These are phyloP conservation scores for Ogataea degrootiae DNA, from an alignment of 805 yeast genomes.

Conservation along the genomic window DNA sequence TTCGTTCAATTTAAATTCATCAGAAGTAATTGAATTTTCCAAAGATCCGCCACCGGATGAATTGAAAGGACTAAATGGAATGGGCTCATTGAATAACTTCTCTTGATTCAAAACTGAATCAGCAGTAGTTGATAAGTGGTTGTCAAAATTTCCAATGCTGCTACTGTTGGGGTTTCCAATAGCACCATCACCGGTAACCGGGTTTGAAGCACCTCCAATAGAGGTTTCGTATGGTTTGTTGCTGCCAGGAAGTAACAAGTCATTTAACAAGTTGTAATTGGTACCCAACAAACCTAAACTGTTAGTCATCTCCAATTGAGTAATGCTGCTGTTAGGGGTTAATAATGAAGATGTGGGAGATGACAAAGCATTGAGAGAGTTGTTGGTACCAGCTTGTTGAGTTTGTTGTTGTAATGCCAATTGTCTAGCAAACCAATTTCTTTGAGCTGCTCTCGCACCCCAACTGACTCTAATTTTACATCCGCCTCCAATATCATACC, in stretches of 20 bases:
- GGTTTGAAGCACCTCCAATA: not conserved
- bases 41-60: conserved; percentile 13
- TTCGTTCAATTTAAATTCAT: conserved; percentile 41
- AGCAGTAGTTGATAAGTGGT: not conserved
- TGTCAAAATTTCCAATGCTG: not conserved
- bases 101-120: conserved; percentile 15
- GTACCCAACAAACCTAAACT: conserved; percentile 23
- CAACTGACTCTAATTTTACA: conserved; percentile 79
- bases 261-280: conserved; percentile 18
- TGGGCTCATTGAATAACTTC: conserved; percentile 20
- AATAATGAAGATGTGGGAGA: conserved; percentile 4
- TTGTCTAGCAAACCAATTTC: conserved; percentile 33
- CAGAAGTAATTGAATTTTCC: conserved; percentile 14
- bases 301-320: conserved; percentile 16
- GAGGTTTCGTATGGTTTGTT: not conserved
- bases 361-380: not conserved
- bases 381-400: conserved; percentile 2
- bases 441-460: conserved; percentile 62
- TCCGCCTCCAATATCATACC: conserved; percentile 74
- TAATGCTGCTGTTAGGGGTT: not conserved
- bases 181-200: no score
- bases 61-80: conserved; percentile 23
- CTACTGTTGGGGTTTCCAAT: not conserved
- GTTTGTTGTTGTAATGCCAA: conserved; percentile 25
- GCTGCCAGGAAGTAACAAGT: conserved; percentile 11